Evolutionary conservation across 1,139 yeast species (phyloP).

Genomic region (Nadsonia commutata): DNA sequence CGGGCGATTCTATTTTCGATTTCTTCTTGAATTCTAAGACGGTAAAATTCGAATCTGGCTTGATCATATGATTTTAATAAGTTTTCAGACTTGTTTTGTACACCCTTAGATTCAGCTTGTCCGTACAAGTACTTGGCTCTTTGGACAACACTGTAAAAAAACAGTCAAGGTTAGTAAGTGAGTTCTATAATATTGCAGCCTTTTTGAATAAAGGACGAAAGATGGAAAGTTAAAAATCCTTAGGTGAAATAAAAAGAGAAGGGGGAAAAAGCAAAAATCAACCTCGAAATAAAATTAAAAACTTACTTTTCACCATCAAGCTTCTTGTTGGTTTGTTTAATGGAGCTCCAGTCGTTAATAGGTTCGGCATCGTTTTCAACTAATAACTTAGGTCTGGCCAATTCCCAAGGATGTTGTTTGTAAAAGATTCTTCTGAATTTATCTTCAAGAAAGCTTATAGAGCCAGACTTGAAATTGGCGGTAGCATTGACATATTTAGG

Average conservation of each 20-base stretch:
- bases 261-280: background rate
- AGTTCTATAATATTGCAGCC: background rate
- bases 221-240: too few species aligned
- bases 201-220: too few species aligned
- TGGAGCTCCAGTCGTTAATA: conserved; percentile 57
- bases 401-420: conserved; percentile 96
- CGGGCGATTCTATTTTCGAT: conserved; percentile 55
- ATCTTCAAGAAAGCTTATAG: conserved; percentile 65
- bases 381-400: conserved; percentile 79
- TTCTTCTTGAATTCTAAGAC: conserved; percentile 73
- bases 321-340: conserved; percentile 57
- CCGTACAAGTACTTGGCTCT: conserved; percentile 62
- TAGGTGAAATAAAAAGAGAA: too few species aligned
- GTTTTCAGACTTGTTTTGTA: conserved; percentile 19
- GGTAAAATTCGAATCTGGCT: conserved; percentile 79
- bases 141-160: conserved; percentile 55
- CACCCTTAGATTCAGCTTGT: conserved; percentile 21
- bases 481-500: conserved; percentile 18
- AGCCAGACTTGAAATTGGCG: conserved; percentile 41
- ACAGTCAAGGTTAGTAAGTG: too few species aligned
- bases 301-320: conserved; percentile 60
- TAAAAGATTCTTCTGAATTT: conserved; percentile 66
- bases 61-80: conserved; percentile 63
- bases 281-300: background rate
- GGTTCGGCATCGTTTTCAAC: conserved; percentile 55